phyloP scores from a whole-genome alignment of 495 filamentous ascomycete species.

The Clavariopsis aquatica region DNA sequence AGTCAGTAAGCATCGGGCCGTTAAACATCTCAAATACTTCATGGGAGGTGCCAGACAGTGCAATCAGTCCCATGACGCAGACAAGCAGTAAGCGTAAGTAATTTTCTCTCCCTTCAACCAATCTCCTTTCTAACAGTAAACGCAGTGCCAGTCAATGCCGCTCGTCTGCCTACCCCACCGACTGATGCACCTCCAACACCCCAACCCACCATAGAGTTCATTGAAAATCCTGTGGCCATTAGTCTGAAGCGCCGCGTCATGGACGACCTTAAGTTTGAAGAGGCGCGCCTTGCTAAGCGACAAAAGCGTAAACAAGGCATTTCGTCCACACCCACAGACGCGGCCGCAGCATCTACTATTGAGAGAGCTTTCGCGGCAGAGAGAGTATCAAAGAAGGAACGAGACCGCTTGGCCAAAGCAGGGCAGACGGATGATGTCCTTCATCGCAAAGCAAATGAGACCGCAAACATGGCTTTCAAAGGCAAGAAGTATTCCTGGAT shows the following conservation, averaged over 20 bases:
- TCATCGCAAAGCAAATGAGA: conserved; percentile 42
- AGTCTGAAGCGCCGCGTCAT: conserved; percentile 35
- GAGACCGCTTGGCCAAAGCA: conserved; percentile 56
- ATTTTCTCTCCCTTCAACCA: not conserved
- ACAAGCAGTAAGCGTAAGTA: conserved; percentile 22
- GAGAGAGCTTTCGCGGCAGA: not conserved
- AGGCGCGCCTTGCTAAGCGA: conserved; percentile 49
- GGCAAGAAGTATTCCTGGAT: conserved; percentile 45
- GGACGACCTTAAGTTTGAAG: conserved; percentile 49
- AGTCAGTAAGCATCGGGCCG: conserved; percentile 47
- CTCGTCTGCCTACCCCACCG: conserved; percentile 29
- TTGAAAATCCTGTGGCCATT: conserved; percentile 33
- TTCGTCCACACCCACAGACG: conserved; percentile 44
- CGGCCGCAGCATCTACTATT: conserved; percentile 36
- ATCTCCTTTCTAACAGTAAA: conserved; percentile 3
- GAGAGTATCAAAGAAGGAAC: conserved; percentile 58
- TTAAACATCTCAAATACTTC: conserved; percentile 42
- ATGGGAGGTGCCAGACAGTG: conserved; percentile 43
- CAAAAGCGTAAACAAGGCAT: conserved; percentile 48
- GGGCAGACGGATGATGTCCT: conserved; percentile 45
- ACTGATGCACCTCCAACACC: conserved; percentile 39
- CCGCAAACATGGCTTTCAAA: conserved; percentile 42
- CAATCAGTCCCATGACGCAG: conserved; percentile 39
- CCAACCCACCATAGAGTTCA: conserved; percentile 34
- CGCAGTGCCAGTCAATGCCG: conserved; percentile 18